Evolutionary conservation across 805 yeast species (phyloP).

Genomic region (Candida vartiovaarae): DNA sequence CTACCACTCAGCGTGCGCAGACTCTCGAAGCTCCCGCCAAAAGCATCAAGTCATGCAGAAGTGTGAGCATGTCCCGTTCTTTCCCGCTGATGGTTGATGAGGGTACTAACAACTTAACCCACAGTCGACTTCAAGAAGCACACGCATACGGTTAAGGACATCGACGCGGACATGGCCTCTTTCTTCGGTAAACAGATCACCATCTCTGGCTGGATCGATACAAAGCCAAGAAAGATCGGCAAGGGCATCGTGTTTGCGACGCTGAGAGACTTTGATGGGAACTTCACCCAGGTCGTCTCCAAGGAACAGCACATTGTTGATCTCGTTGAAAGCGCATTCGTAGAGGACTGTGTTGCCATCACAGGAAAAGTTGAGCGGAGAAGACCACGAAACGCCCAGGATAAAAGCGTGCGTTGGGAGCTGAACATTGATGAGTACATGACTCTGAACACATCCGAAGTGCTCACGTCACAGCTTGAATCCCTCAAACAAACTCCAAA

Average conservation of each 20-base stretch:
- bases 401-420: conserved; percentile 41
- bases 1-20: background rate
- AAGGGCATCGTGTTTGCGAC: conserved; percentile 62
- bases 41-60: conserved; percentile 1
- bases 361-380: conserved; percentile 44
- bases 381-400: conserved; percentile 15
- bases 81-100: too few species aligned
- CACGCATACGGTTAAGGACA: conserved; percentile 14
- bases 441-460: conserved; percentile 54
- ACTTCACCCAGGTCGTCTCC: conserved; percentile 49
- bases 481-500: conserved; percentile 45
- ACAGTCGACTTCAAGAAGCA: conserved; percentile 19
- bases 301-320: conserved; percentile 31
- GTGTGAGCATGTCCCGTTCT: background rate
- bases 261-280: conserved; percentile 69
- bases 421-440: conserved; percentile 44
- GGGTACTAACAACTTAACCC: conserved; percentile 1
- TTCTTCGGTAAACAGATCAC: conserved; percentile 29
- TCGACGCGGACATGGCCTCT: background rate
- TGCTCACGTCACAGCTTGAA: conserved; percentile 62
- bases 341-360: conserved; percentile 71
- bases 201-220: conserved; percentile 80
- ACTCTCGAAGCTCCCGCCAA: conserved; percentile 4
- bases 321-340: conserved; percentile 39
- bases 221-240: conserved; percentile 64